phyloP scores from a whole-genome alignment of 495 filamentous ascomycete genomes.

The Aspergillus ellipticus region DNA sequence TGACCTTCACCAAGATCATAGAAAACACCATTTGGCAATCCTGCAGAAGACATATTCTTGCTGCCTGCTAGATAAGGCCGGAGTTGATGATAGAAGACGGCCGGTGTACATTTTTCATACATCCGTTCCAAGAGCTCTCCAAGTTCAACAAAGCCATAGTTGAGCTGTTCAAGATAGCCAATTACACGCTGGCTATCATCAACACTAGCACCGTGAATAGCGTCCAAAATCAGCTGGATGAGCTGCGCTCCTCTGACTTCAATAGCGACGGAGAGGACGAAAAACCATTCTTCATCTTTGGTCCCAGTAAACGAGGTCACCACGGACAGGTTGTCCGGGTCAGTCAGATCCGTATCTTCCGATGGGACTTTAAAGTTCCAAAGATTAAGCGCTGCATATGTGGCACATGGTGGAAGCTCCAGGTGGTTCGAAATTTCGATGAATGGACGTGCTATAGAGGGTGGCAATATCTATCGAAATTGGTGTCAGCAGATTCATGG shows the following conservation, averaged over 20 bases:
- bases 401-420: conserved; percentile 87
- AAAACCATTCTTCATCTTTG: conserved; percentile 97
- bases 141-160: conserved; percentile 78
- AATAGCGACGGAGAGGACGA: conserved; percentile 89
- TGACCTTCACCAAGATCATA: conserved; percentile 75
- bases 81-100: conserved; percentile 86
- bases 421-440: conserved; percentile 72
- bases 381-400: conserved; percentile 81
- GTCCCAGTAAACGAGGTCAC: conserved; percentile 86
- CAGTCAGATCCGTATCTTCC: conserved; percentile 66
- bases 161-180: conserved; percentile 66
- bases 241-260: conserved; percentile 85
- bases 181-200: conserved; percentile 64
- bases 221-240: conserved; percentile 78
- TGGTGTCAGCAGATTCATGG: background rate
- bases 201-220: conserved; percentile 65
- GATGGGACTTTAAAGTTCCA: conserved; percentile 91
- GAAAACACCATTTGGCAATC: conserved; percentile 78
- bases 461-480: conserved; percentile 64
- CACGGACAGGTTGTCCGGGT: conserved; percentile 77
- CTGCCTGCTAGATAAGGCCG: conserved; percentile 89
- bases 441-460: conserved; percentile 75
- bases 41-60: conserved; percentile 94
- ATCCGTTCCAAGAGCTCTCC: conserved; percentile 69
- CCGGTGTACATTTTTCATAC: conserved; percentile 82